Conservation (phyloP, 1,139 yeast genomes). For the Cylindricascospora bacillispora region DNA sequence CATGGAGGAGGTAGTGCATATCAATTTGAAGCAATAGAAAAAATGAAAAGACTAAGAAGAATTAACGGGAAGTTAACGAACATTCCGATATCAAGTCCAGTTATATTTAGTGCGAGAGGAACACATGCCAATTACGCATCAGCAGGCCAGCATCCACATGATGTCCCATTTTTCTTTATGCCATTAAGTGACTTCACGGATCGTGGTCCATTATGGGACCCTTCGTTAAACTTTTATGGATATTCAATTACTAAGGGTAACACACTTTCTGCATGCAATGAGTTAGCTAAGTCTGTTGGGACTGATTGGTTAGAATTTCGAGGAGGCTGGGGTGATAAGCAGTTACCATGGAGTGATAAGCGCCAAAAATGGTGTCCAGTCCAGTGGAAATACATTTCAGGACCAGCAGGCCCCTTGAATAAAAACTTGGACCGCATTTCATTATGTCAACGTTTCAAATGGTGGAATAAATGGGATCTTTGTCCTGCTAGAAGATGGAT, state of each 20-base stretch:
- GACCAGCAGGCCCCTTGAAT: slow-evolving; percentile 79
- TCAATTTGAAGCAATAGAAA: slow-evolving; percentile 61
- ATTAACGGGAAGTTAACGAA: slow-evolving; percentile 19
- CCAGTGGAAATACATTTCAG: slow-evolving; percentile 81
- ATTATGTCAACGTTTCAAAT: slow-evolving; percentile 74
- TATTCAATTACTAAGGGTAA: slow-evolving; percentile 35
- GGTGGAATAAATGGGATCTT: slow-evolving; percentile 67
- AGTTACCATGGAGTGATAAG: slow-evolving; percentile 51
- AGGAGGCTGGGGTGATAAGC: slow-evolving; percentile 92
- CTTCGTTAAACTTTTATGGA: slow-evolving; percentile 64
- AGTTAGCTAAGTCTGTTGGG: slow-evolving; percentile 24
- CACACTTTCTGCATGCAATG: slow-evolving; percentile 34
- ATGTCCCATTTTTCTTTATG: slow-evolving; percentile 63
- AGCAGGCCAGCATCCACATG: slow-evolving; percentile 95
- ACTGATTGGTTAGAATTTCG: slow-evolving; percentile 67
- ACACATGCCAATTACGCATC: slow-evolving; percentile 95
- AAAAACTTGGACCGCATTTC: slow-evolving; percentile 58
- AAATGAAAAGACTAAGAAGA: slow-evolving; percentile 32
- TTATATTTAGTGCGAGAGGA: slow-evolving; percentile 83
- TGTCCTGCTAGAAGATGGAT: slow-evolving; percentile 67
- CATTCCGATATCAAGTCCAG: slow-evolving; percentile 38
- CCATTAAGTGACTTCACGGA: slow-evolving; percentile 89
- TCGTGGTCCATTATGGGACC: slow-evolving; percentile 92
- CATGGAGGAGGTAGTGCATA: slow-evolving; percentile 97
- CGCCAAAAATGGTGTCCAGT: slow-evolving; percentile 82